phyloP scores from a whole-genome alignment of 768 basidiomycete genomes.

The Hypsizygus marmoreus region DNA sequence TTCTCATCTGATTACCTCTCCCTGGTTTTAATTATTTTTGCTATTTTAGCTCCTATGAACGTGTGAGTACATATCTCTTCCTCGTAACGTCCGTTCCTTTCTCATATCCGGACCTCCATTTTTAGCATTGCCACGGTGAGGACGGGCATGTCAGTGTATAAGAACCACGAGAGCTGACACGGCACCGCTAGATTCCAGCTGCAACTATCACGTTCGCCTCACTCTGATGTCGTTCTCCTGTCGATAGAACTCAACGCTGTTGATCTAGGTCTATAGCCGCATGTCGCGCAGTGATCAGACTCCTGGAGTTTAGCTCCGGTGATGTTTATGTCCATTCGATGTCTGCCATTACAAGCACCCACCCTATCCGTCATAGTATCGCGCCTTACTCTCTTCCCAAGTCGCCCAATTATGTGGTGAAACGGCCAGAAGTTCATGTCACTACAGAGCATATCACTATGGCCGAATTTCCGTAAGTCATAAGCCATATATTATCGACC shows the following conservation, averaged over 20 bases:
- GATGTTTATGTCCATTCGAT: slow-evolving; percentile 51
- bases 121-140: slow-evolving; percentile 56
- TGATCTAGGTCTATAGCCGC: slow-evolving; percentile 59
- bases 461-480: slow-evolving; percentile 52
- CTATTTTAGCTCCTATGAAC: slow-evolving; percentile 55
- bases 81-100: not conserved
- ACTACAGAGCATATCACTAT: slow-evolving; percentile 64
- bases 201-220: slow-evolving; percentile 58
- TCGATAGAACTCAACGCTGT: slow-evolving; percentile 9
- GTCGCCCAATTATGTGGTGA: slow-evolving; percentile 31
- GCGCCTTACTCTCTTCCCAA: slow-evolving; percentile 24
- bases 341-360: slow-evolving; percentile 35
- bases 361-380: slow-evolving; percentile 32
- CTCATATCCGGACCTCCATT: slow-evolving; percentile 4
- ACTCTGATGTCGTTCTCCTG: slow-evolving; percentile 1
- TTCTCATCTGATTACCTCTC: slow-evolving; percentile 8
- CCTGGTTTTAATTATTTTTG: slow-evolving; percentile 11
- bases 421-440: slow-evolving; percentile 53
- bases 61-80: slow-evolving; percentile 23
- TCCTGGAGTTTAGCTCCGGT: slow-evolving; percentile 54
- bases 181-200: slow-evolving; percentile 52
- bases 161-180: slow-evolving; percentile 12
- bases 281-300: slow-evolving; percentile 67
- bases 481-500: not conserved
- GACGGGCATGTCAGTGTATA: slow-evolving; percentile 6